Percentiles rank a stretch among this genome's conserved stretches.
Conservation (phyloP, 352 stramenopile genomes). For the Globisporangium radiosum region DNA sequence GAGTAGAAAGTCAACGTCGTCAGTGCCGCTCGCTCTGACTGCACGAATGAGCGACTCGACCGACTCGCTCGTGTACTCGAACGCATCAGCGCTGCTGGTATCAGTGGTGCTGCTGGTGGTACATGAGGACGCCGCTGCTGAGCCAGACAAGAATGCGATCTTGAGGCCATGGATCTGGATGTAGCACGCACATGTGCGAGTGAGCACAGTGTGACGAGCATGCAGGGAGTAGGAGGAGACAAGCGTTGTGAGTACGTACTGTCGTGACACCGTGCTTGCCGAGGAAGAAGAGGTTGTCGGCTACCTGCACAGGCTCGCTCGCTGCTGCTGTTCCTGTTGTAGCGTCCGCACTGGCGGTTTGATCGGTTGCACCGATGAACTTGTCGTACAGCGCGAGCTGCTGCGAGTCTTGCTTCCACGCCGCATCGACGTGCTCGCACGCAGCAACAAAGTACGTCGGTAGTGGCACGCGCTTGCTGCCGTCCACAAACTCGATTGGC, state of each 20-base stretch:
- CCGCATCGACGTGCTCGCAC: slow-evolving; percentile 16
- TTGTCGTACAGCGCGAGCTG: slow-evolving; percentile 34
- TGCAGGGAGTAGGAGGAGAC: neutral
- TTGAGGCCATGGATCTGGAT: slow-evolving; percentile 17
- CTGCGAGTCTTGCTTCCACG: slow-evolving; percentile 20
- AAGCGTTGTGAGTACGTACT: slow-evolving; percentile 12
- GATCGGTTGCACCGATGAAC: slow-evolving; percentile 17
- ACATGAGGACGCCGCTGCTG: neutral
- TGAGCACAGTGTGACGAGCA: neutral
- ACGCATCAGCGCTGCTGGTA: neutral
- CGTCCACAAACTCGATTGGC: slow-evolving; percentile 34
- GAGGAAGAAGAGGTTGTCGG: slow-evolving; percentile 47
- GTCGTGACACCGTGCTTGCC: slow-evolving; percentile 31
- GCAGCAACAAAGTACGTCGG: slow-evolving; percentile 57
- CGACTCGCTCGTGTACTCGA: slow-evolving; percentile 10
- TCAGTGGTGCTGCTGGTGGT: neutral
- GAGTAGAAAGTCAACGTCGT: slow-evolving; percentile 60
- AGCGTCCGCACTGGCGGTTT: neutral
- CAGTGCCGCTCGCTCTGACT: slow-evolving; percentile 3
- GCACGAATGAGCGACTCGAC: slow-evolving; percentile 10
- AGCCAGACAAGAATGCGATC: slow-evolving; percentile 20
- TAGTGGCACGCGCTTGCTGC: slow-evolving; percentile 30
- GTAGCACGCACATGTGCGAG: no score
- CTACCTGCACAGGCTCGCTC: slow-evolving; percentile 26
- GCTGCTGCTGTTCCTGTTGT: neutral